Percentiles rank a stretch among this genome's conserved stretches.
Evolutionary conservation across 352 stramenopile genomes (phyloP).

Genomic region (Blastocystis sp.): DNA sequence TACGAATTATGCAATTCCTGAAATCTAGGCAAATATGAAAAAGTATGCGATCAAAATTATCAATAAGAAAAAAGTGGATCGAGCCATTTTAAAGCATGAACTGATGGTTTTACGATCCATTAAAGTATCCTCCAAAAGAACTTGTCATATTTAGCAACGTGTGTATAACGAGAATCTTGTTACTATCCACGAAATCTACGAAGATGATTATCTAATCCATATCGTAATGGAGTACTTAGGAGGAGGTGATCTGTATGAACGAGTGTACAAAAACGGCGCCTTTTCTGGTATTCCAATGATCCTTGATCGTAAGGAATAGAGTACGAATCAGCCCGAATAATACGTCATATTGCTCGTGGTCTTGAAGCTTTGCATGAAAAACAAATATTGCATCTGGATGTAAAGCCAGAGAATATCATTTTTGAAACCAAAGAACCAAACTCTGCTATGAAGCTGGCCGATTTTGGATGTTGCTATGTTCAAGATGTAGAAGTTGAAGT

Average conservation of each 20-base stretch:
- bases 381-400: slow-evolving; percentile 42
- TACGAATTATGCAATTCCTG: background rate
- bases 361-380: background rate
- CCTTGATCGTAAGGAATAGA: background rate
- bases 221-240: slow-evolving; percentile 49
- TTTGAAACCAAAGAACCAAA: background rate
- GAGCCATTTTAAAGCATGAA: slow-evolving; percentile 22
- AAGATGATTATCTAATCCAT: slow-evolving; percentile 54
- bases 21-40: background rate
- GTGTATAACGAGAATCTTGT: slow-evolving; percentile 34
- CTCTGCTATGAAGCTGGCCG: slow-evolving; percentile 38
- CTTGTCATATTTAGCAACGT: background rate
- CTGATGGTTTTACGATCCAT: slow-evolving; percentile 12
- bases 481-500: background rate
- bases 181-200: slow-evolving; percentile 50
- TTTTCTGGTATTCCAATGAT: background rate
- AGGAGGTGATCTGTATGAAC: slow-evolving; percentile 37
- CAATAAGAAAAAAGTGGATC: slow-evolving; percentile 60
- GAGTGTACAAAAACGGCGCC: background rate
- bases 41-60: slow-evolving; percentile 44
- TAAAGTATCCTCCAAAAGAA: background rate
- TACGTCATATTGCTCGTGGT: slow-evolving; percentile 5
- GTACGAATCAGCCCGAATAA: background rate
- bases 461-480: slow-evolving; percentile 48
- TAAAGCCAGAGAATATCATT: slow-evolving; percentile 55